Evolutionary conservation across 2,329 filamentous ascomycete genomes (phyloP).

Genomic region (Xylaria sp.): DNA sequence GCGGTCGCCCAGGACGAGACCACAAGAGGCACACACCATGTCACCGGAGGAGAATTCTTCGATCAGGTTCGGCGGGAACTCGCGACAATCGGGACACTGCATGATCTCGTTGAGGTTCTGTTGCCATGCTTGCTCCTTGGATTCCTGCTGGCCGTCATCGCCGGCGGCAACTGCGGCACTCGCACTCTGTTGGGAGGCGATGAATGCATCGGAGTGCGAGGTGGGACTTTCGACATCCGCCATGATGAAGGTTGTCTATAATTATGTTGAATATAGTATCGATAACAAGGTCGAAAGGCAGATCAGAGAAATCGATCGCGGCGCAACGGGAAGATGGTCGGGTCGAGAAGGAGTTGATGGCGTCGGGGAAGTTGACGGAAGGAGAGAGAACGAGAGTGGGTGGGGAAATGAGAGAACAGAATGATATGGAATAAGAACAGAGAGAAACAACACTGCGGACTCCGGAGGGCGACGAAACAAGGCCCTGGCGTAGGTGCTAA

Average conservation of each 20-base stretch:
- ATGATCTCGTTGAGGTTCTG: slow-evolving; percentile 84
- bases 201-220: slow-evolving; percentile 31
- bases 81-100: slow-evolving; percentile 85
- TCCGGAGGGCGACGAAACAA: no score
- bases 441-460: no score
- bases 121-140: slow-evolving; percentile 47
- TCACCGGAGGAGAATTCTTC: slow-evolving; percentile 92
- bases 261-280: background rate
- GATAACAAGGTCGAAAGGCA: background rate
- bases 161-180: slow-evolving; percentile 19
- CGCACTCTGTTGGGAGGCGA: slow-evolving; percentile 35
- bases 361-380: no score
- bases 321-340: background rate
- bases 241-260: background rate
- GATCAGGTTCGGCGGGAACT: slow-evolving; percentile 83
- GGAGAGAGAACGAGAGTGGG: background rate
- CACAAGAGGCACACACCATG: slow-evolving; percentile 87
- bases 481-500: no score
- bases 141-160: slow-evolving; percentile 22
- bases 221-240: slow-evolving; percentile 15
- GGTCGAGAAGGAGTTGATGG: no score
- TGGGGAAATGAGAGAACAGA: background rate
- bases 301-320: background rate
- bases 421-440: background rate
- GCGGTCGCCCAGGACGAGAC: slow-evolving; percentile 81